Conservation (phyloP, 2,329 filamentous ascomycete genomes). For the Penicillium sp. region DNA sequence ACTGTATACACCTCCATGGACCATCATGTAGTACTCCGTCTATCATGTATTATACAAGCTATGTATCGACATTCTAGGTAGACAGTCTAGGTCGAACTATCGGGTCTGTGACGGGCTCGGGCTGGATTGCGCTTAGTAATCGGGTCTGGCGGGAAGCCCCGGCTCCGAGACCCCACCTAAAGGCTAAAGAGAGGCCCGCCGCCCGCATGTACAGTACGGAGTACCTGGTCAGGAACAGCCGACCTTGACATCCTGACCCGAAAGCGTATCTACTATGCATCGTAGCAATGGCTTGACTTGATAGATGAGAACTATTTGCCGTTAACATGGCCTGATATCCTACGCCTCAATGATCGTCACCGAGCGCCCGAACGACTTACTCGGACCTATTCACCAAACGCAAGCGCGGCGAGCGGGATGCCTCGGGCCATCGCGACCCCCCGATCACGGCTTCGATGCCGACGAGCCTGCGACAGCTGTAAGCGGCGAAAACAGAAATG, state of each 20-base stretch:
- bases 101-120: not conserved
- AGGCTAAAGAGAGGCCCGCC: slow-evolving; percentile 12
- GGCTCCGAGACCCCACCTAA: not conserved
- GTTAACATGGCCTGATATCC: not conserved
- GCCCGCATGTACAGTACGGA: slow-evolving; percentile 9
- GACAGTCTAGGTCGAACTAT: too few species aligned
- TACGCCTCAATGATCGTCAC: slow-evolving; percentile 10
- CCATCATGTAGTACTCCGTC: too few species aligned
- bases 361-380: not conserved
- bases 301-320: not conserved
- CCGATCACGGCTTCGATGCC: slow-evolving; percentile 34
- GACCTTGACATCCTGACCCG: too few species aligned
- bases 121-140: not conserved
- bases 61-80: too few species aligned
- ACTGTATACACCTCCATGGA: too few species aligned
- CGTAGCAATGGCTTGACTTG: not conserved
- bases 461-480: slow-evolving; percentile 46
- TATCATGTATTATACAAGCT: too few species aligned
- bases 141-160: slow-evolving; percentile 15
- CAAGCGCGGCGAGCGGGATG: slow-evolving; percentile 21
- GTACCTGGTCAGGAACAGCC: too few species aligned
- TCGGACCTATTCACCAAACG: slow-evolving; percentile 2
- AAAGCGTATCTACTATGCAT: not conserved
- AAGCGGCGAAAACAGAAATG: slow-evolving; percentile 52
- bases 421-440: slow-evolving; percentile 31